phyloP scores from a whole-genome alignment of 192 early-diverging fungal genomes.

The Linderina pennispora region DNA sequence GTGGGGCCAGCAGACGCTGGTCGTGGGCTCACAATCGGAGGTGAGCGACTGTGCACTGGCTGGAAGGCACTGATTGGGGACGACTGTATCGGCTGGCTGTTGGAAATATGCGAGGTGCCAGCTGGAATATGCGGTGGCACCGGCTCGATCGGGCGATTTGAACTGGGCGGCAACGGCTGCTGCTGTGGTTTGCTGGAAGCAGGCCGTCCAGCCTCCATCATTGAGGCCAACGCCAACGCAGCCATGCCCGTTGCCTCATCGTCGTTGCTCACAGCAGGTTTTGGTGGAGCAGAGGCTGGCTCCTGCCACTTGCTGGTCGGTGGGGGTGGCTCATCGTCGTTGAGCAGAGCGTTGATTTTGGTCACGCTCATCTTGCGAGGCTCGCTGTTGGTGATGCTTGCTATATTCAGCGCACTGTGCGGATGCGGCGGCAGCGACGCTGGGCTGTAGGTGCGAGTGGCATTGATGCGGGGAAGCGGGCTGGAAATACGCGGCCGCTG shows the following conservation, averaged over 20 bases:
- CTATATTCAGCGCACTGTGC: conserved; percentile 10
- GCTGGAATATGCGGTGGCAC: too few species aligned
- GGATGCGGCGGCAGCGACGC: background rate
- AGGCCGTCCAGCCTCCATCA: conserved; percentile 21
- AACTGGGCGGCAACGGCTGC: too few species aligned
- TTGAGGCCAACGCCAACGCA: conserved; percentile 39
- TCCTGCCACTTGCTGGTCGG: background rate
- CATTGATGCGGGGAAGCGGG: background rate
- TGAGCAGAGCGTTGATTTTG: conserved; percentile 36
- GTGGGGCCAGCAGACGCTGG: too few species aligned
- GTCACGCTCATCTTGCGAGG: conserved; percentile 18
- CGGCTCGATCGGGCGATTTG: too few species aligned
- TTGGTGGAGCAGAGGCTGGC: background rate
- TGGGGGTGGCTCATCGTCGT: conserved; percentile 12
- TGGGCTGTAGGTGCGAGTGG: background rate
- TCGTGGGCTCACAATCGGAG: too few species aligned
- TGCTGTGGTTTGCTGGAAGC: background rate
- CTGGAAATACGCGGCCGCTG: background rate
- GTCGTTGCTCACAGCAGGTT: conserved; percentile 2
- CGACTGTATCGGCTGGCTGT: too few species aligned
- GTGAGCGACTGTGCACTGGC: too few species aligned
- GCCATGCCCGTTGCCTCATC: conserved; percentile 41
- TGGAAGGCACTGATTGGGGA: too few species aligned
- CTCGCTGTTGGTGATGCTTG: background rate
- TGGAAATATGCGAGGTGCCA: too few species aligned